Evolutionary conservation across 768 basidiomycete species (phyloP), one percentile per base, ranked within the genome.

Genomic region (Lentinula guzmanii): DNA sequence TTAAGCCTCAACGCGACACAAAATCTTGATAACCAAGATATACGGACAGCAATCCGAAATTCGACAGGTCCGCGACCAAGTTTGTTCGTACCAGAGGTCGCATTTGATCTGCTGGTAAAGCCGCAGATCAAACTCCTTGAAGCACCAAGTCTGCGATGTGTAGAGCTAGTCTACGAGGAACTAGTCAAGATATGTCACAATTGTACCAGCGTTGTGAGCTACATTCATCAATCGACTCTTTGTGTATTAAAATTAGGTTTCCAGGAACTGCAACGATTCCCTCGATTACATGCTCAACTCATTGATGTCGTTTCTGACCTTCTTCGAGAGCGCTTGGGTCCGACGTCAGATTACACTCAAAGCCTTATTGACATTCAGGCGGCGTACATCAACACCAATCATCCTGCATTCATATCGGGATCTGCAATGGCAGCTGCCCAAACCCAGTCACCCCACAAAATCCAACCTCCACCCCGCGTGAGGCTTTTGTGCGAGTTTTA

Each of bases 141-240:
- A 73, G 85, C 93, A 10, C 97, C 97, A 13, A 93, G 93, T 75
- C 73, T 97, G 74, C 82, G 97, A 46, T 99, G 97, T 67, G 97
- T 98, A 18, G 97, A 98, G 72, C 76, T 99, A 67, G 97, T 99
- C 7, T 99, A 99, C 71, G 97, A 99, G 73, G 97, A 99, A 74
- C 78, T 99, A 58, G 98, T 99, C 65, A 98, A 98, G 80, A 95
- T 99, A 51, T 98, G 97, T 74, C 97, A 99, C 71, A 98, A 96
- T 70, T 98, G 96, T 75, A 97, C 96, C 3, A 91, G 91, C 71
- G 72, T 83, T 55, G 95, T 95, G 69, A 70, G 85, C 75, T 28
- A 1, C 3, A n/a, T 41, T 16, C 7, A 48, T 8, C 5, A 52
- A 9, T 31, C 54, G 3, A 48, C 61, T 61, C 9, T 52, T 56